Conservation (phyloP, 768 basidiomycete species). For the Dacryopinax primogenitus region DNA sequence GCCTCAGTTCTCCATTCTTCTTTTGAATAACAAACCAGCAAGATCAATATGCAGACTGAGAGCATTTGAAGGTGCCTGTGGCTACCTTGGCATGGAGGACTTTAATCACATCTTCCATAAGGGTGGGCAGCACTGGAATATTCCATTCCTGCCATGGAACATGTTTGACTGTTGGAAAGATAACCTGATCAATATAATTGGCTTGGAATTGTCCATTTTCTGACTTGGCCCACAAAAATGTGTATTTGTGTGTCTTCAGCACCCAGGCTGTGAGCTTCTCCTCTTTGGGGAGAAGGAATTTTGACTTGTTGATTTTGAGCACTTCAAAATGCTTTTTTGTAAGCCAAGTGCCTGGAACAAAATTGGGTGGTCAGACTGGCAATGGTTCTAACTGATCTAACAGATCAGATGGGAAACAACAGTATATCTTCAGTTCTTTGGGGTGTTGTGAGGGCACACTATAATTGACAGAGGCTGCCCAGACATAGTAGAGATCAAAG, state of each 20-base stretch:
- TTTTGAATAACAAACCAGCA: conserved; percentile 26
- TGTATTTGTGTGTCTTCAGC: conserved; percentile 20
- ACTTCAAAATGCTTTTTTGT: background rate
- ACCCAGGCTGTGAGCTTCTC: background rate
- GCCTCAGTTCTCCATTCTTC: conserved; percentile 29
- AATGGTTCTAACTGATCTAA: background rate
- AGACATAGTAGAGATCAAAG: too few relatives aligned
- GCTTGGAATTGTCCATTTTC: conserved; percentile 5
- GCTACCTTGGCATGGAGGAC: conserved; percentile 29
- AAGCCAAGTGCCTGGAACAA: background rate
- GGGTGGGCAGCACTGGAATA: conserved; percentile 26
- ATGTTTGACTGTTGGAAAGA: conserved; percentile 30
- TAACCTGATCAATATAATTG: conserved; percentile 25
- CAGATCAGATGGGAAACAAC: background rate
- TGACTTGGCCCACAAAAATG: conserved; percentile 15
- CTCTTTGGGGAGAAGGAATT: background rate
- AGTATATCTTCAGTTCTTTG: background rate
- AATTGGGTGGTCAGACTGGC: background rate
- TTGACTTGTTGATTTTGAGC: background rate
- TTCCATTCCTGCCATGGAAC: conserved; percentile 28
- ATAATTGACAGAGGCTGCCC: too few relatives aligned
- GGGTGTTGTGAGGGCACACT: too few relatives aligned
- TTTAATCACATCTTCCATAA: conserved; percentile 24
- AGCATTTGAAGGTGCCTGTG: conserved; percentile 32
- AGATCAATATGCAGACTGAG: conserved; percentile 30